Evolutionary conservation across 805 yeast genomes (phyloP), one percentile per base, ranked within the genome.

Genomic region (Komagataella pseudopastoris): DNA sequence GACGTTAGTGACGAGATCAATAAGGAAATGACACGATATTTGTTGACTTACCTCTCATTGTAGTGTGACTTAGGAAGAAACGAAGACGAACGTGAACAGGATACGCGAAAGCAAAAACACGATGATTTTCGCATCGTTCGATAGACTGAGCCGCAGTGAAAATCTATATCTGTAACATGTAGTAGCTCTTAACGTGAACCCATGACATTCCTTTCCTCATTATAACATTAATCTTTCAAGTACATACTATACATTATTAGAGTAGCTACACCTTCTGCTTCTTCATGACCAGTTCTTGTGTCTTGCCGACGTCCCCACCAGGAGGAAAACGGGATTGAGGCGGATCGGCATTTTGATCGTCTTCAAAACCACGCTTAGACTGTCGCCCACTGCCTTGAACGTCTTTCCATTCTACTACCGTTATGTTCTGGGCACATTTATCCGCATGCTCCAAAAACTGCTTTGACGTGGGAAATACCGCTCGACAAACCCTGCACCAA

Each of bases 401-500:
- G 16, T 12, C n/a, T 23, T 45, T 23, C 51, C 51, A 50, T 20
- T 46, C 49, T 6, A 18, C 44, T 4, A 48, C 49, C 6, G 45
- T 46, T 2, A 24, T 23, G n/a, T 22, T 30, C 16, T 44, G 23
- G 4, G 89, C 83, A 63, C 91, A 85, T 16, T 72, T 77, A 23
- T 71, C 71, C 54, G 85, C 81, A 61, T 85, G 91, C 45, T 75
- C 80, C 30, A 85, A 70, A 60, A 85, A 85, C 2, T 65, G 65
- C 54, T 78, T 79, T 23, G 82, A 73, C 44, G 70, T 64, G 10
- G 70, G 67, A 58, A 84, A 85, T 70, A 70, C 70, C 53, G 71
- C 68, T 50, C 77, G 78, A 63, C 93, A 85, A 10, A 77, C 69
- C 23, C 84, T 65, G 64, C 93, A 85, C 73, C 78, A 77, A 12